phyloP scores from a whole-genome alignment of 2,329 filamentous ascomycete species.

The Oidium heveae region DNA sequence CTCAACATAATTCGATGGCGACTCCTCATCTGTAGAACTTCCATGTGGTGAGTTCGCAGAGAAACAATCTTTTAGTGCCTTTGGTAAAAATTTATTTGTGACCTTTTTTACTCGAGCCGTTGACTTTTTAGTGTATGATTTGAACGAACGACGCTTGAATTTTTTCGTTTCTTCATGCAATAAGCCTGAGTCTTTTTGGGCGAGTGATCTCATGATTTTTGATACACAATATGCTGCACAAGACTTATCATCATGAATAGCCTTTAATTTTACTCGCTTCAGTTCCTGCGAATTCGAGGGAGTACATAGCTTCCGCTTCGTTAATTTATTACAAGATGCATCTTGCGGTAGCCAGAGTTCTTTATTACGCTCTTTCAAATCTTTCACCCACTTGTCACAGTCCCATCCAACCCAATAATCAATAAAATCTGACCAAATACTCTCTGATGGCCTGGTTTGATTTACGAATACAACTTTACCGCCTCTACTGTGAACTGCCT shows the following conservation, averaged over 20 bases:
- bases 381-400: constrained; percentile 45
- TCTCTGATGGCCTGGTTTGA: constrained; percentile 45
- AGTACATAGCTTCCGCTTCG: constrained; percentile 3
- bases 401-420: constrained; percentile 56
- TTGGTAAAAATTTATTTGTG: not conserved
- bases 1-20: not conserved
- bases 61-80: not conserved
- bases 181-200: not conserved
- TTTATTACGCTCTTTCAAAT: constrained; percentile 19
- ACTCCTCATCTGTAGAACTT: not conserved
- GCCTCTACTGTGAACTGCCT: constrained; percentile 36
- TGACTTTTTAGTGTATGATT: not conserved
- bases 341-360: constrained; percentile 14
- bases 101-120: not conserved
- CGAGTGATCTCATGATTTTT: constrained; percentile 11
- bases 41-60: not conserved
- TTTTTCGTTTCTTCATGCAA: not conserved
- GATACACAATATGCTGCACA: constrained; percentile 11
- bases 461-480: constrained; percentile 52
- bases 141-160: not conserved
- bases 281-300: not conserved
- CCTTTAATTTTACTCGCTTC: not conserved
- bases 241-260: constrained; percentile 8
- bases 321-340: constrained; percentile 3
- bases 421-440: constrained; percentile 45